Evolutionary conservation across 2,329 filamentous ascomycete genomes (phyloP), one percentile per base, ranked within the genome.

Genomic region (Cadophora gregata): DNA sequence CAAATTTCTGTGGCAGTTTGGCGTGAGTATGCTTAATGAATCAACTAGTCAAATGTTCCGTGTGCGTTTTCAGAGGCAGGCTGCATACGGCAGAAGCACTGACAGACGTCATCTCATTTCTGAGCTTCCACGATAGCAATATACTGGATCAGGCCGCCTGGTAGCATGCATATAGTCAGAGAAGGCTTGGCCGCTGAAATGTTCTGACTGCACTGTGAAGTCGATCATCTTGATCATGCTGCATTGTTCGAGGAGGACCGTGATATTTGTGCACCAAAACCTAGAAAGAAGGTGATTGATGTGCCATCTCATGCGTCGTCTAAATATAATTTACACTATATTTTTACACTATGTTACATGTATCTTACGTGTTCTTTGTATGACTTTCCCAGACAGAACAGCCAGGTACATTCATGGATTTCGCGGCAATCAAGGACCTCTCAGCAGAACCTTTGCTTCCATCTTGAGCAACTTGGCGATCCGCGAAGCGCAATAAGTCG

Each of bases 401-500:
- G 27, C 74, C 68, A 36, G 72, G 71, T 2, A 74, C 72, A 16
- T 71, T 73, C 74, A 75, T 75, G 36, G 58, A 50, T 6, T 62
- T 53, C 4, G 72, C 69, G 10, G 69, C 71, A 2, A 21, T 29
- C 61, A 53, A 45, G 10, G 67, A 72, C 25, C 63, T 33, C 38
- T 62, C 33, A 19, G 59, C 51, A 42, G 62, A 27, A 45, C 19
- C 29, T 51, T 36, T 24, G 19, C 33, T 55, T 58, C 14, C 27
- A 5, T 59, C 29, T 27, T 47, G 50, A 38, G 27, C 66, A 58
- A 47, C 45, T 25, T 65, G 61, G 14, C 47, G 47, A 24, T 53
- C 65, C 5, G 71, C 74, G 50, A 75, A 70, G 48, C 68, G 69
- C 47, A 78, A 72, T 21, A 77, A 56, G 62, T 75, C 70, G 14